Evolutionary conservation across 495 filamentous ascomycete genomes (phyloP).

Genomic region (Penicillium silybi): DNA sequence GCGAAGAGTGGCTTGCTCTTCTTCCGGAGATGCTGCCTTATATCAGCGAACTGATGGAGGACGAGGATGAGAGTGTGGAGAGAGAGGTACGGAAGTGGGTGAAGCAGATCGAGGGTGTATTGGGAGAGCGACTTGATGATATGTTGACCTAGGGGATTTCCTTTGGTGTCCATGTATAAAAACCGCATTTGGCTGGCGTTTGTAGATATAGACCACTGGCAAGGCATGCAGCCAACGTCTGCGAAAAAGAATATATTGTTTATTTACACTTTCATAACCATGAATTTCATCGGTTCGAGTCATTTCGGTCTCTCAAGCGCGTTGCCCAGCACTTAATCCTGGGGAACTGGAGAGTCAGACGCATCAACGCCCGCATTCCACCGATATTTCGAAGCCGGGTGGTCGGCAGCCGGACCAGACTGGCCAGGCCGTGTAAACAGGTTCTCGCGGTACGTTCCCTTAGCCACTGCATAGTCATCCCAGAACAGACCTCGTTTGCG

Average conservation of each 20-base stretch:
- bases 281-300: not conserved
- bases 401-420: constrained; percentile 40
- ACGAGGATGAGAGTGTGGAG: constrained; percentile 91
- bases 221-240: constrained; percentile 8
- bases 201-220: constrained; percentile 16
- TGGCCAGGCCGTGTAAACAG: constrained; percentile 38
- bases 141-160: constrained; percentile 68
- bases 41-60: constrained; percentile 91
- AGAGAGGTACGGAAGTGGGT: constrained; percentile 83
- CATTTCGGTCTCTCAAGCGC: not conserved
- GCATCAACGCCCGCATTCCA: constrained; percentile 46
- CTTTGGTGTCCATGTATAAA: constrained; percentile 22
- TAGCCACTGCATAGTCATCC: constrained; percentile 42
- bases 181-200: constrained; percentile 27
- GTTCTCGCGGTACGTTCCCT: constrained; percentile 49
- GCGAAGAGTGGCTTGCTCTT: constrained; percentile 87
- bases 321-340: constrained; percentile 8
- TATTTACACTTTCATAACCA: not conserved
- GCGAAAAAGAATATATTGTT: constrained; percentile 9
- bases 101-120: constrained; percentile 74
- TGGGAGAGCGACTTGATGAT: constrained; percentile 82
- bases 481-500: constrained; percentile 46
- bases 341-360: constrained; percentile 17
- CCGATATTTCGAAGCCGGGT: constrained; percentile 48
- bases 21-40: constrained; percentile 93